Evolutionary conservation across 306 rosid genomes (phyloP).

Genomic region (Oxytropis ochrocephala): DNA sequence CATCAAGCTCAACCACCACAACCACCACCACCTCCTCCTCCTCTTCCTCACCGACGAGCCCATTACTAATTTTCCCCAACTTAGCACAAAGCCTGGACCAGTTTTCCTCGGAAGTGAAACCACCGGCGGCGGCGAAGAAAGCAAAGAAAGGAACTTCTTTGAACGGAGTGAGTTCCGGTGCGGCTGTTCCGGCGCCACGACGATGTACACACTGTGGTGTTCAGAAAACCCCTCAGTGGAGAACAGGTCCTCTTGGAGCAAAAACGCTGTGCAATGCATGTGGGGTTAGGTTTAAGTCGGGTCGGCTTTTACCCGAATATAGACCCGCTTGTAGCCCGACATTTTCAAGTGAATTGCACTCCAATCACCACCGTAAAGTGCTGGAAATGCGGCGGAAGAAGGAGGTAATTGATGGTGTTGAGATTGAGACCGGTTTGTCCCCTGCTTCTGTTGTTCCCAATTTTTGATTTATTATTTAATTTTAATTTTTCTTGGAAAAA

Average conservation of each 20-base stretch:
- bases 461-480: slow-evolving; percentile 35
- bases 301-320: slow-evolving; percentile 85
- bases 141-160: slow-evolving; percentile 23
- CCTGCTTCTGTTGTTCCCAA: slow-evolving; percentile 35
- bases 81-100: slow-evolving; percentile 21
- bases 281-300: slow-evolving; percentile 89
- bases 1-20: slow-evolving; percentile 45
- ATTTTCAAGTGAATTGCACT: slow-evolving; percentile 72
- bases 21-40: slow-evolving; percentile 29
- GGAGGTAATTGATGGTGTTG: slow-evolving; percentile 25
- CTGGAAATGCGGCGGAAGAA: slow-evolving; percentile 91
- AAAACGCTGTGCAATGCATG: slow-evolving; percentile 88
- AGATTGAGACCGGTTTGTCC: slow-evolving; percentile 30
- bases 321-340: slow-evolving; percentile 98
- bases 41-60: slow-evolving; percentile 39
- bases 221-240: slow-evolving; percentile 96
- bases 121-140: slow-evolving; percentile 25
- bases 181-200: slow-evolving; percentile 35
- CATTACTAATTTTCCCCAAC: slow-evolving; percentile 36
- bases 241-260: slow-evolving; percentile 87
- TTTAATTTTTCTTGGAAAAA: background rate
- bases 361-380: slow-evolving; percentile 97
- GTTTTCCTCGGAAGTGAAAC: background rate
- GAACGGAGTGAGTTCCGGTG: background rate
- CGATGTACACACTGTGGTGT: slow-evolving; percentile 97